phyloP scores from a whole-genome alignment of 805 yeast species.

The Schwanniomyces pseudopolymorphus region DNA sequence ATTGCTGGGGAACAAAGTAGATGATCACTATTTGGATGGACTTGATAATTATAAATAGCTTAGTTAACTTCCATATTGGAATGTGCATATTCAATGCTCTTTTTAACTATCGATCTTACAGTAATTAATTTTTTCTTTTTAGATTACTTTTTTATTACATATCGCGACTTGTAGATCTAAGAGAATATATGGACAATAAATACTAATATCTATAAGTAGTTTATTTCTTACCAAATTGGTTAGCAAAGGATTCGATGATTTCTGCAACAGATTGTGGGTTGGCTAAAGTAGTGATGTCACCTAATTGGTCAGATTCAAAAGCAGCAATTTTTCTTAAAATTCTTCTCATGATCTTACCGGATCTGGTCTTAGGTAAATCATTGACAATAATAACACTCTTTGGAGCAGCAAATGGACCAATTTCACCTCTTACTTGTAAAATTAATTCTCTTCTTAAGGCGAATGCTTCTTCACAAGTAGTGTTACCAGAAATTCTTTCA shows the following conservation, averaged over 20 bases:
- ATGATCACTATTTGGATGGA: constrained; percentile 38
- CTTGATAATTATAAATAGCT: constrained; percentile 31
- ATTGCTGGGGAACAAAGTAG: constrained; percentile 41
- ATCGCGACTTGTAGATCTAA: neutral
- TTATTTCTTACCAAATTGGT: constrained; percentile 43
- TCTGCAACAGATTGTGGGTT: constrained; percentile 74
- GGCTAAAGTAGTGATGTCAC: constrained; percentile 75
- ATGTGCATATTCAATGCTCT: constrained; percentile 2
- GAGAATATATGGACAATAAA: neutral
- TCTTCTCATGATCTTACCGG: constrained; percentile 87
- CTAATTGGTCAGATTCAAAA: constrained; percentile 76
- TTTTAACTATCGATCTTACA: neutral
- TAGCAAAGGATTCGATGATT: constrained; percentile 47
- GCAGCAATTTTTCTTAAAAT: constrained; percentile 75
- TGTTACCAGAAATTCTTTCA: constrained; percentile 24
- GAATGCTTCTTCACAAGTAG: constrained; percentile 44
- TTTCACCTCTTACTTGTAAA: constrained; percentile 71
- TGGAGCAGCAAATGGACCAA: constrained; percentile 87
- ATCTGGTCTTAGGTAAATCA: constrained; percentile 83
- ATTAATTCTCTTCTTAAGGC: constrained; percentile 63
- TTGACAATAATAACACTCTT: constrained; percentile 68
- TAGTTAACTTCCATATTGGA: constrained; percentile 12
- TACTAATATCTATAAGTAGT: constrained; percentile 1
- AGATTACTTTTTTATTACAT: neutral
- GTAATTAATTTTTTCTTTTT: neutral